Evolutionary conservation across 345 rosid genomes (phyloP).

Genomic region (Aurinia saxatilis): DNA sequence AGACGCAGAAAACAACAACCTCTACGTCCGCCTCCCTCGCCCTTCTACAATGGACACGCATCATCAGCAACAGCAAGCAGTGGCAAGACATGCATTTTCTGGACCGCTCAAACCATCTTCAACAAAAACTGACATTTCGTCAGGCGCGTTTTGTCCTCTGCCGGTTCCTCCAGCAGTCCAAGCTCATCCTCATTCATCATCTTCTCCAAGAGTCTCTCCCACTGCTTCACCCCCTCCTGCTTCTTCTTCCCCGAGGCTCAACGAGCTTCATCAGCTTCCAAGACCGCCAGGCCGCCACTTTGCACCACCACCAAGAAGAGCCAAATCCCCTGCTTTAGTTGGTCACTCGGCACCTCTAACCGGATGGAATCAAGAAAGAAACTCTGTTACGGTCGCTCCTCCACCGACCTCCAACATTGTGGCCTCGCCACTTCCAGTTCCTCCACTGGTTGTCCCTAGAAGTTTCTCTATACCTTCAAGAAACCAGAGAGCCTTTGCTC

Average conservation of each 20-base stretch:
- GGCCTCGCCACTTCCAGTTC: slow-evolving; percentile 77
- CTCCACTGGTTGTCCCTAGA: slow-evolving; percentile 58
- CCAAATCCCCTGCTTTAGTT: slow-evolving; percentile 40
- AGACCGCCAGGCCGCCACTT: slow-evolving; percentile 59
- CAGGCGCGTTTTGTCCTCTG: slow-evolving; percentile 40
- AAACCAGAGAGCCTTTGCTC: slow-evolving; percentile 56
- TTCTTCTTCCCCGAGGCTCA: slow-evolving; percentile 63
- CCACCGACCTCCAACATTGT: slow-evolving; percentile 30
- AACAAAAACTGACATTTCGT: slow-evolving; percentile 41
- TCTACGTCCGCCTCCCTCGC: slow-evolving; percentile 47
- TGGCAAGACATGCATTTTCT: slow-evolving; percentile 58
- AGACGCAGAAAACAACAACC: slow-evolving; percentile 25
- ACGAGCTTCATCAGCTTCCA: slow-evolving; percentile 93
- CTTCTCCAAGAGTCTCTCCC: slow-evolving; percentile 73
- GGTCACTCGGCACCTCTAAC: slow-evolving; percentile 90
- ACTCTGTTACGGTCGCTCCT: slow-evolving; percentile 32
- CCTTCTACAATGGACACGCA: slow-evolving; percentile 45
- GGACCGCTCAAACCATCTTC: slow-evolving; percentile 65
- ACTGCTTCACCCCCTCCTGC: slow-evolving; percentile 83
- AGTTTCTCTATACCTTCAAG: slow-evolving; percentile 88
- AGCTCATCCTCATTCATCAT: slow-evolving; percentile 34
- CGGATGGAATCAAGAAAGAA: slow-evolving; percentile 52
- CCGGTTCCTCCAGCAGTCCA: slow-evolving; percentile 26
- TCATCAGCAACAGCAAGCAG: slow-evolving; percentile 39
- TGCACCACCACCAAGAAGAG: slow-evolving; percentile 37